phyloP scores from a whole-genome alignment of 2,329 filamentous ascomycete genomes.

The Drechslerella coelobrocha region DNA sequence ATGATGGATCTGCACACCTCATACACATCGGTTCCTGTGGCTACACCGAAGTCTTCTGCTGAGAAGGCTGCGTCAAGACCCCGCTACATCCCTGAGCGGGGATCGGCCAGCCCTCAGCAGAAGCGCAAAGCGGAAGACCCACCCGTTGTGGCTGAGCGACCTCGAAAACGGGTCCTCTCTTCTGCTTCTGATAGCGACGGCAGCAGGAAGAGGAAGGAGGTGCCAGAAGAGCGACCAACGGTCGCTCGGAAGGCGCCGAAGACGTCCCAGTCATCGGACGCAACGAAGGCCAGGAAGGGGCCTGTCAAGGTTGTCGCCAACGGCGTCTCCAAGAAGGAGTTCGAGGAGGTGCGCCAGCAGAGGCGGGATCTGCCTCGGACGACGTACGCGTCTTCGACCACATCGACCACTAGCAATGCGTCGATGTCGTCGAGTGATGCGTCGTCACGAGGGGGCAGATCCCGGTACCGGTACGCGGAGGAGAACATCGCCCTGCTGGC shows the following conservation, averaged over 20 bases:
- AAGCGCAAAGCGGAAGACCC: slow-evolving; percentile 28
- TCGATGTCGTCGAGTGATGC: slow-evolving; percentile 46
- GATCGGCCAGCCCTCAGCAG: slow-evolving; percentile 36
- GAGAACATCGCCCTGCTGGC: slow-evolving; percentile 28
- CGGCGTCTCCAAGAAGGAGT: slow-evolving; percentile 43
- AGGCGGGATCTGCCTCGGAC: slow-evolving; percentile 30
- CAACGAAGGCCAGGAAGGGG: slow-evolving; percentile 21
- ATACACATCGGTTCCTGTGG: slow-evolving; percentile 37
- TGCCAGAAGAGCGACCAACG: slow-evolving; percentile 33
- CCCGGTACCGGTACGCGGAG: slow-evolving; percentile 20
- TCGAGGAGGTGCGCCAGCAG: slow-evolving; percentile 24
- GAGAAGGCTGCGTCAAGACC: slow-evolving; percentile 43
- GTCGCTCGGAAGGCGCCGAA: slow-evolving; percentile 42
- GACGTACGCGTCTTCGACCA: slow-evolving; percentile 38
- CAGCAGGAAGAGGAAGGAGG: slow-evolving; percentile 32
- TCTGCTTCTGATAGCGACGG: slow-evolving; percentile 35
- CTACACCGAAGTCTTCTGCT: slow-evolving; percentile 28
- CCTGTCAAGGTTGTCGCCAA: slow-evolving; percentile 25
- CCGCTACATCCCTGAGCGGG: slow-evolving; percentile 39
- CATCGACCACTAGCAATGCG: slow-evolving; percentile 39
- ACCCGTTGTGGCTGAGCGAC: slow-evolving; percentile 7
- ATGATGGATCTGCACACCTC: slow-evolving; percentile 38
- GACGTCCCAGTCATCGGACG: slow-evolving; percentile 23
- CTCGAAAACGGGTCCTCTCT: slow-evolving; percentile 38
- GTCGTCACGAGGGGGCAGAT: slow-evolving; percentile 26